phyloP scores from a whole-genome alignment of 805 yeast genomes.

The Lipomyces lipofer region DNA sequence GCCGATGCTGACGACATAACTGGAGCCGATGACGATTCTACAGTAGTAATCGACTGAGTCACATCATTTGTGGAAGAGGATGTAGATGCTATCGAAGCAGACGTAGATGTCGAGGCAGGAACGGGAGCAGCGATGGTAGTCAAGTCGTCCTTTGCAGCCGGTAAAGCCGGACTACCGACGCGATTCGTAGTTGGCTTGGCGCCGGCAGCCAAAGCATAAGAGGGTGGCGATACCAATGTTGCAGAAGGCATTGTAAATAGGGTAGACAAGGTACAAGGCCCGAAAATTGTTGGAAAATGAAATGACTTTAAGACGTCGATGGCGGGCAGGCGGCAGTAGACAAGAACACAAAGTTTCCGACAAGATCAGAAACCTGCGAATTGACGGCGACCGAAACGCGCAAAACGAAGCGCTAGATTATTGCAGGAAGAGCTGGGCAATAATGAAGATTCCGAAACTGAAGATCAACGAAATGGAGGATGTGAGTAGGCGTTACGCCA shows the following conservation, averaged over 20 bases:
- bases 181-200: conserved; percentile 33
- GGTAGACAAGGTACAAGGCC: not conserved
- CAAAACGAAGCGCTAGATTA: conserved; percentile 8
- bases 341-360: conserved; percentile 9
- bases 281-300: not conserved
- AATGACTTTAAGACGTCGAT: not conserved
- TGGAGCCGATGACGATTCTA: conserved; percentile 32
- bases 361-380: conserved; percentile 17
- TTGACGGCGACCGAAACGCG: conserved; percentile 14
- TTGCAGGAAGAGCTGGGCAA: no score
- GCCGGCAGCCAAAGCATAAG: conserved; percentile 32
- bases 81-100: conserved; percentile 8
- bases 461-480: no score
- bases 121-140: not conserved
- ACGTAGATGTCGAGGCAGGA: not conserved
- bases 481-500: no score
- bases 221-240: conserved; percentile 20
- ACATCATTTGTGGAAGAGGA: conserved; percentile 14
- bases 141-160: conserved; percentile 24
- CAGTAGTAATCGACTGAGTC: conserved; percentile 21
- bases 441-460: no score
- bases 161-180: conserved; percentile 25
- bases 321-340: conserved; percentile 1
- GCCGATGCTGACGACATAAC: conserved; percentile 20
- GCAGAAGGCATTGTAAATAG: conserved; percentile 20